Evolutionary conservation across 768 basidiomycete genomes (phyloP).

Genomic region (Omphalotus guepiniiformis): DNA sequence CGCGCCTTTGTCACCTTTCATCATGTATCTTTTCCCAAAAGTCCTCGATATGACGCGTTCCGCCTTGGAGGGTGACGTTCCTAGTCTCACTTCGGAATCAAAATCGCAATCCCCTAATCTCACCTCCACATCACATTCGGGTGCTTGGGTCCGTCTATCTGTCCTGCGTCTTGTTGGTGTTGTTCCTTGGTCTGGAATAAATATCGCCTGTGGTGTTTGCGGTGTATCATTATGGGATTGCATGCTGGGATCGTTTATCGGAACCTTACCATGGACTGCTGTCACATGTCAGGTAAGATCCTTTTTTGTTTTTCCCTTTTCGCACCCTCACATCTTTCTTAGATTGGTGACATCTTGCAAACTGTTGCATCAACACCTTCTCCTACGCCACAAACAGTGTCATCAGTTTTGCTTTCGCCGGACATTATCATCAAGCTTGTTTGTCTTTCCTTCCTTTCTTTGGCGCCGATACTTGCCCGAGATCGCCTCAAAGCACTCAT

Average conservation of each 20-base stretch:
- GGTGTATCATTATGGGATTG: constrained; percentile 75
- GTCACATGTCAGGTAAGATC: constrained; percentile 79
- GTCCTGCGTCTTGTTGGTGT: constrained; percentile 88
- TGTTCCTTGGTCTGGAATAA: constrained; percentile 96
- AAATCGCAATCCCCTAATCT: constrained; percentile 10
- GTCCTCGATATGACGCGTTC: constrained; percentile 81
- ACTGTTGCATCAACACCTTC: constrained; percentile 72
- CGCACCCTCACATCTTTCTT: constrained; percentile 4
- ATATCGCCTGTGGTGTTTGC: constrained; percentile 92
- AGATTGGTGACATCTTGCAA: constrained; percentile 87
- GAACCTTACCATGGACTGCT: constrained; percentile 84
- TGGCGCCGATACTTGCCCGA: constrained; percentile 82
- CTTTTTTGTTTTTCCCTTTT: not conserved
- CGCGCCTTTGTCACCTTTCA: constrained; percentile 78
- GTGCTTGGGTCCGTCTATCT: constrained; percentile 81
- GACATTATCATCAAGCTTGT: constrained; percentile 80
- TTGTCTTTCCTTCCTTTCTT: constrained; percentile 76
- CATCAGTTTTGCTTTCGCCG: constrained; percentile 80
- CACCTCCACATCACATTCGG: constrained; percentile 30
- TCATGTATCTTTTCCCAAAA: constrained; percentile 77
- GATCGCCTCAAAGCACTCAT: constrained; percentile 17
- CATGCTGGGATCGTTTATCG: constrained; percentile 78
- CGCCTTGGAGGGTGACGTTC: constrained; percentile 56
- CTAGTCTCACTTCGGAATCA: not conserved
- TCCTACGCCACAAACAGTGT: constrained; percentile 72